A percentile compares a stretch with the other conserved stretches of the same genome.
Conservation (phyloP, 768 basidiomycete species). For the Hypholoma sublateritium region DNA sequence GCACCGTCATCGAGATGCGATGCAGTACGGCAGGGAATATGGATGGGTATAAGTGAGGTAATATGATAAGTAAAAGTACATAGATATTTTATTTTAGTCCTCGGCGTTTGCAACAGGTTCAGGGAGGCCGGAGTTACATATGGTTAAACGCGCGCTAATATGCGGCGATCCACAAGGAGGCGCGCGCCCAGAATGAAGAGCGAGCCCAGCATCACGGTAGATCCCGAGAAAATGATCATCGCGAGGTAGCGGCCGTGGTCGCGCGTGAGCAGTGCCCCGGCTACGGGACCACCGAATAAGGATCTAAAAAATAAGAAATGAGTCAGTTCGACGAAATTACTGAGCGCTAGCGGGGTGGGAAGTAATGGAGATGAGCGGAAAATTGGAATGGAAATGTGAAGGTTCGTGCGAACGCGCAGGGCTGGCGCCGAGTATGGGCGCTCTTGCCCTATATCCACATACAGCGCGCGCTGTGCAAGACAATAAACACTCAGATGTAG, state of each 20-base stretch:
- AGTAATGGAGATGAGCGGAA: background rate
- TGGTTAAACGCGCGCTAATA: slow-evolving; percentile 47
- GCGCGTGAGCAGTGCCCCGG: slow-evolving; percentile 52
- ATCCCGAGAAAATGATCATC: slow-evolving; percentile 61
- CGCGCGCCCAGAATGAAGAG: slow-evolving; percentile 52
- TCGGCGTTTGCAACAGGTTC: no score
- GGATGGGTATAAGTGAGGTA: no score
- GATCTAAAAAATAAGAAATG: slow-evolving; percentile 38
- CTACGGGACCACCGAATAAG: slow-evolving; percentile 62
- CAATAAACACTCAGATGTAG: no score
- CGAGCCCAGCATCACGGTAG: slow-evolving; percentile 59
- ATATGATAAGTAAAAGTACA: no score
- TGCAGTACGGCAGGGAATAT: no score
- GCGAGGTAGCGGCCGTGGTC: slow-evolving; percentile 45
- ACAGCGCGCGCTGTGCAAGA: background rate
- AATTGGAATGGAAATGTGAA: background rate
- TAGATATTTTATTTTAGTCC: no score
- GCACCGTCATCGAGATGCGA: no score
- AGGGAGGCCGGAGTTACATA: background rate
- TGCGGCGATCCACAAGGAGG: slow-evolving; percentile 39
- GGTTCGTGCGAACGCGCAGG: background rate
- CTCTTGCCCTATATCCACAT: no score
- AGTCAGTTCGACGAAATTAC: background rate
- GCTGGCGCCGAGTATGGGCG: background rate
- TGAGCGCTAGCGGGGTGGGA: background rate